phyloP scores from a whole-genome alignment of 2,329 filamentous ascomycete species.

The Colletotrichum plurivorum region DNA sequence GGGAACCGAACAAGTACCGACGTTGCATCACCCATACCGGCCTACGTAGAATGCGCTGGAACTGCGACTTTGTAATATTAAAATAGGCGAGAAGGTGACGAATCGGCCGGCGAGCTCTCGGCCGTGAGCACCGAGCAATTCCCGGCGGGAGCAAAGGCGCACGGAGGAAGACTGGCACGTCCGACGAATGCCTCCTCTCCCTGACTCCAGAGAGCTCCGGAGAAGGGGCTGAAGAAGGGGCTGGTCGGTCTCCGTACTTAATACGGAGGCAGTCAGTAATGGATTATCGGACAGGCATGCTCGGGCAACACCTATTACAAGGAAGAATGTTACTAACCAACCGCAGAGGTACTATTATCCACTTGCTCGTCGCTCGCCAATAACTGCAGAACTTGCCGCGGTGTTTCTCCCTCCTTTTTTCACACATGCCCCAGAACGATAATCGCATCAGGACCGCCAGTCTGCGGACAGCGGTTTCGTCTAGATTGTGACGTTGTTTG shows the following conservation, averaged over 20 bases:
- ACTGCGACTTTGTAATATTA: slow-evolving; percentile 9
- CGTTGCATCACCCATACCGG: slow-evolving; percentile 25
- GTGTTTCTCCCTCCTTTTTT: background rate
- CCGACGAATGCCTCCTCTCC: slow-evolving; percentile 19
- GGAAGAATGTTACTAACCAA: too few species aligned
- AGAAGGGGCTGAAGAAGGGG: slow-evolving; percentile 8
- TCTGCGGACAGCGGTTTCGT: slow-evolving; percentile 22
- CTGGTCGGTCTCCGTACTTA: slow-evolving; percentile 13
- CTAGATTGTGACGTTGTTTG: slow-evolving; percentile 18
- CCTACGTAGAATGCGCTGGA: slow-evolving; percentile 4
- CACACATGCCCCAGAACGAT: slow-evolving; percentile 3
- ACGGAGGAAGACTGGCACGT: slow-evolving; percentile 1
- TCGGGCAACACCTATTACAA: too few species aligned
- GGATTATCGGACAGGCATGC: too few species aligned
- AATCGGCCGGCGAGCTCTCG: slow-evolving; percentile 13
- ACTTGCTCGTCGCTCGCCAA: slow-evolving; percentile 16
- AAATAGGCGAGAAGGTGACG: background rate
- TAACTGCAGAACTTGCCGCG: slow-evolving; percentile 17
- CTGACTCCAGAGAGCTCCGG: background rate
- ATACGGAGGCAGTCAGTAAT: slow-evolving; percentile 4
- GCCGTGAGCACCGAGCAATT: slow-evolving; percentile 33
- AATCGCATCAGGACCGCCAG: slow-evolving; percentile 20
- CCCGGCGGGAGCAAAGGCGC: slow-evolving; percentile 11
- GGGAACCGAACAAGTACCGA: slow-evolving; percentile 35
- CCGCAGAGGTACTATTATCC: background rate